phyloP scores from a whole-genome alignment of 352 stramenopile genomes.

The Phytophthora cajani region DNA sequence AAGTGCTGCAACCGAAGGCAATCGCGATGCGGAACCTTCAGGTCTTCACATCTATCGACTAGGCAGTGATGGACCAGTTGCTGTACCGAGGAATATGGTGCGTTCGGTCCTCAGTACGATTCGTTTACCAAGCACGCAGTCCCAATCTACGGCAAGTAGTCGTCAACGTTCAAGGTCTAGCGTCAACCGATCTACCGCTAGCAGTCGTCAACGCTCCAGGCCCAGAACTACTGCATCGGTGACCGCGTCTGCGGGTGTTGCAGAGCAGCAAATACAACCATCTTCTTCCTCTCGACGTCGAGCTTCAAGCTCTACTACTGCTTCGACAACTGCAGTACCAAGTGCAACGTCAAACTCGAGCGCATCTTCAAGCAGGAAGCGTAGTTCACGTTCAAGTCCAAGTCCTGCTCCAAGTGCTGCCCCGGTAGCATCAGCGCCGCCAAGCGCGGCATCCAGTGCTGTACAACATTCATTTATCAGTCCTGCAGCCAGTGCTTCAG shows the following conservation, averaged over 20 bases:
- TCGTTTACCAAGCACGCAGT: conserved; percentile 10
- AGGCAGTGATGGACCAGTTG: conserved; percentile 2
- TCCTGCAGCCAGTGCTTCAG: neutral
- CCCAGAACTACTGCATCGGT: conserved; percentile 5
- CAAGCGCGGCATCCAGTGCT: conserved; percentile 7
- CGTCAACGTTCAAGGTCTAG: conserved; percentile 5
- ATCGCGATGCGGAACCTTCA: conserved; percentile 1
- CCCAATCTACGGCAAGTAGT: conserved; percentile 2
- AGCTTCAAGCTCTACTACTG: conserved; percentile 4
- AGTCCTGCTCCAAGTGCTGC: conserved; percentile 6
- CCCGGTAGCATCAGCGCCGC: neutral
- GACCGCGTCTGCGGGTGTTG: neutral
- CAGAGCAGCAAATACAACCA: neutral
- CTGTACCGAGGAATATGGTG: conserved; percentile 19
- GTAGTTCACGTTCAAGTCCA: neutral
- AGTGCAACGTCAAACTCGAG: conserved; percentile 1
- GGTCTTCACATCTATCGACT: conserved; percentile 6
- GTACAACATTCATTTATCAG: conserved; percentile 3
- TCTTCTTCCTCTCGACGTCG: conserved; percentile 9
- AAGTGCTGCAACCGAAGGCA: neutral
- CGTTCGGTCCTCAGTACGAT: conserved; percentile 11
- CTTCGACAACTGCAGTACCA: conserved; percentile 1
- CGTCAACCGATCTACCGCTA: conserved; percentile 1
- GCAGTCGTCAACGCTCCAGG: conserved; percentile 2
- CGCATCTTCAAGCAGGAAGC: neutral